Conservation (phyloP, 345 rosid genomes). For the Leavenworthia alabamica region DNA sequence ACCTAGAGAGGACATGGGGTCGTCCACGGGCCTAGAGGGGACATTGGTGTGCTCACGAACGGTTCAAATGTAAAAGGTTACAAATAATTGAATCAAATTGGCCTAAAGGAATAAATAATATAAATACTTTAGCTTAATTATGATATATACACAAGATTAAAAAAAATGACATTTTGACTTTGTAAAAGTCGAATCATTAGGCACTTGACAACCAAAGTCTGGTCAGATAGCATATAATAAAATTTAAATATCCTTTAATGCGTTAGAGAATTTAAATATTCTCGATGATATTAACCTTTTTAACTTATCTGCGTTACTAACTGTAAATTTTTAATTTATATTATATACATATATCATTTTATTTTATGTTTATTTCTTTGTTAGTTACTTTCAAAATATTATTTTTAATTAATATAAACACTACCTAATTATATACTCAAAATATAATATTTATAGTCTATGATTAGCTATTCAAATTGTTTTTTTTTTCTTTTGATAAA, state of each 20-base stretch:
- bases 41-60: too few relatives aligned
- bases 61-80: slow-evolving; percentile 11
- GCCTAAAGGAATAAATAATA: not conserved
- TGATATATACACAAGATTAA: not conserved
- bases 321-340: not conserved
- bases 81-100: slow-evolving; percentile 15
- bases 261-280: not conserved
- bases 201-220: slow-evolving; percentile 22
- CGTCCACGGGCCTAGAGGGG: too few relatives aligned
- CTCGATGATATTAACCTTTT: not conserved
- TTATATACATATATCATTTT: too few relatives aligned
- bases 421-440: not conserved
- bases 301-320: not conserved
- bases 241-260: not conserved
- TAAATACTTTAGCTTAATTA: not conserved
- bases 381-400: not conserved
- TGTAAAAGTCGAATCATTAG: slow-evolving; percentile 14
- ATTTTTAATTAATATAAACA: too few relatives aligned
- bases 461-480: not conserved
- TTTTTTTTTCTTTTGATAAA: too few relatives aligned
- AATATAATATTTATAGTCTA: not conserved
- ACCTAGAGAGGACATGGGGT: too few relatives aligned
- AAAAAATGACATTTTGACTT: slow-evolving; percentile 9
- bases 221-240: slow-evolving; percentile 15
- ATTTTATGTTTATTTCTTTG: too few relatives aligned